These are phyloP conservation scores for Aspergillus oerlinghausenensis DNA, from an alignment of 2,329 filamentous ascomycete species.

Conservation along the genomic window DNA sequence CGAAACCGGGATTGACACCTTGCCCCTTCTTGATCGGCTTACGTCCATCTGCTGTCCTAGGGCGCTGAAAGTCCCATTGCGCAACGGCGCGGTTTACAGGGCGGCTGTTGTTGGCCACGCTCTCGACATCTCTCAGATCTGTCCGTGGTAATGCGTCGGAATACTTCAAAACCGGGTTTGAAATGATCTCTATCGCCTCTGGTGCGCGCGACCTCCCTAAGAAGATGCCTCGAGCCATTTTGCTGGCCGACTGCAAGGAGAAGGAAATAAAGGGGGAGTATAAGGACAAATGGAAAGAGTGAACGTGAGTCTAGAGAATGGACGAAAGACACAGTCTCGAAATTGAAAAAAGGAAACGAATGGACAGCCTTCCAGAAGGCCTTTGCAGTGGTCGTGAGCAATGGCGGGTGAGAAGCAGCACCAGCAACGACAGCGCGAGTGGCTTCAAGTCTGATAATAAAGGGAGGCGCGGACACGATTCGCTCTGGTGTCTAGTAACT, in stretches of 20 bases:
- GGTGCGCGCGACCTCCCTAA: conserved; percentile 25
- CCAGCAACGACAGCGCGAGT: conserved; percentile 8
- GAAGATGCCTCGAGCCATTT: conserved; percentile 29
- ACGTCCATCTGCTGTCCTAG: conserved; percentile 15
- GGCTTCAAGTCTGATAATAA: conserved; percentile 4
- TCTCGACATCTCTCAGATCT: conserved; percentile 20
- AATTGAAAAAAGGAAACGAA: conserved; percentile 23
- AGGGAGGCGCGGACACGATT: conserved; percentile 6
- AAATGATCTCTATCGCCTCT: conserved; percentile 24
- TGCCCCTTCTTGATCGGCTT: conserved; percentile 13
- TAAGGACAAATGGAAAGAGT: conserved; percentile 1
- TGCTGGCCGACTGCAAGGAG: background rate
- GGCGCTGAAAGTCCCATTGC: conserved; percentile 19
- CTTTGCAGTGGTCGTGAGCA: conserved; percentile 5
- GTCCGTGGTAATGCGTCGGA: conserved; percentile 29
- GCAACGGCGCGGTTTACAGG: conserved; percentile 6
- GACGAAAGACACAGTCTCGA: conserved; percentile 12
- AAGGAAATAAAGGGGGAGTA: conserved; percentile 9
- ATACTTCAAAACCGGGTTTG: conserved; percentile 29
- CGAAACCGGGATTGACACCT: conserved; percentile 18
- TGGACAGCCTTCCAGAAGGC: conserved; percentile 40
- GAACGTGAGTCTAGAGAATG: conserved; percentile 4
- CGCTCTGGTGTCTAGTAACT: conserved; percentile 5
- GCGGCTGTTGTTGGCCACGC: conserved; percentile 9
- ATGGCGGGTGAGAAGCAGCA: conserved; percentile 8